Evolutionary conservation across 1,139 yeast species (phyloP).

Genomic region (Kazachstania sp.): DNA sequence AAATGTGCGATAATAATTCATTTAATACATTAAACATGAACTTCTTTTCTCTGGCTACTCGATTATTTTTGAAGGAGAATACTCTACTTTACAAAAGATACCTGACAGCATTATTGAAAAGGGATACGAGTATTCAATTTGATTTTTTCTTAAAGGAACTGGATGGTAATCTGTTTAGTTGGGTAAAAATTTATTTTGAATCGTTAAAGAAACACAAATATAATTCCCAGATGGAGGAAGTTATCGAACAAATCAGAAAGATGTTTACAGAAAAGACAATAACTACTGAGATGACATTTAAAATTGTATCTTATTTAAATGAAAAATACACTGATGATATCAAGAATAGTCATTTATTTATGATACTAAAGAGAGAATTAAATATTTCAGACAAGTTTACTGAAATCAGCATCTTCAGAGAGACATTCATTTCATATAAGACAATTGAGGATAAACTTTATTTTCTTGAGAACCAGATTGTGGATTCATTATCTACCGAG

Average conservation of each 20-base stretch:
- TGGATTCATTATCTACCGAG: neutral
- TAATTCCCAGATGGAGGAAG: constrained; percentile 10
- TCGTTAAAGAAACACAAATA: constrained; percentile 11
- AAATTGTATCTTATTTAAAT: constrained; percentile 17
- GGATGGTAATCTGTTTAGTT: constrained; percentile 3
- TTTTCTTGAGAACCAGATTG: constrained; percentile 1
- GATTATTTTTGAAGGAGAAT: constrained; percentile 10
- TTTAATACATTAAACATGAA: constrained; percentile 17
- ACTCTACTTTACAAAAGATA: constrained; percentile 10
- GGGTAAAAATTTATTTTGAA: constrained; percentile 11
- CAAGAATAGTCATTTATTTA: constrained; percentile 18
- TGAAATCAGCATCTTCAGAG: constrained; percentile 23
- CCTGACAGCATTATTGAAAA: constrained; percentile 11
- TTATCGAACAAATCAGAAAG: constrained; percentile 10
- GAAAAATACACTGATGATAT: constrained; percentile 17
- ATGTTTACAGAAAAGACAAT: constrained; percentile 1
- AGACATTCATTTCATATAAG: constrained; percentile 8
- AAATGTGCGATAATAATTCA: constrained; percentile 20
- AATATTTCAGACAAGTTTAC: constrained; percentile 24
- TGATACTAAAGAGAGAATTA: constrained; percentile 20
- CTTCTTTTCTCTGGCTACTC: constrained; percentile 15
- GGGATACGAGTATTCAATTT: constrained; percentile 11
- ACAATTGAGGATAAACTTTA: constrained; percentile 1
- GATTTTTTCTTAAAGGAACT: constrained; percentile 4
- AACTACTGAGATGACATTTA: neutral